Percentiles rank a stretch among this genome's conserved stretches.
These are phyloP conservation scores for Dentipellis sp. DNA, from an alignment of 768 basidiomycete species.

Conservation along the genomic window DNA sequence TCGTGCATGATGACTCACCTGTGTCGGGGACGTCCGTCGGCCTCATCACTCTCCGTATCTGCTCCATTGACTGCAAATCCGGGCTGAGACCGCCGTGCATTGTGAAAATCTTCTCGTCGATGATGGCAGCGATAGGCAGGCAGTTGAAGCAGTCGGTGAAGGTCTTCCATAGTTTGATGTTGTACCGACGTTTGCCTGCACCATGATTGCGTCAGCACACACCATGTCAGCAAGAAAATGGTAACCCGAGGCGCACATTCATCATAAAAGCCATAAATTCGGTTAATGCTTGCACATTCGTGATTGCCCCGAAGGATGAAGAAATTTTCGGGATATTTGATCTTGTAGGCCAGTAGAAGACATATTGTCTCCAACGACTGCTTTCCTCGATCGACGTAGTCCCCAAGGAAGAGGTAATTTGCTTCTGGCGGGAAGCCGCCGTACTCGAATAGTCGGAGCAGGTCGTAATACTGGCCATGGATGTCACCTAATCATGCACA, in stretches of 20 bases:
- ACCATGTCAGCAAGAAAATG: conserved; percentile 13
- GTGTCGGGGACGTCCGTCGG: conserved; percentile 99
- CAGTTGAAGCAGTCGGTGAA: conserved; percentile 99
- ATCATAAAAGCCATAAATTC: conserved; percentile 99
- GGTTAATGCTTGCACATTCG: conserved; percentile 98
- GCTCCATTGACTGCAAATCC: conserved; percentile 98
- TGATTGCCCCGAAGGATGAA: conserved; percentile 99
- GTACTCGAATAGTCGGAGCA: conserved; percentile 96
- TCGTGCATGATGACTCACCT: conserved; percentile 38
- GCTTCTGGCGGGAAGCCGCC: conserved; percentile 99
- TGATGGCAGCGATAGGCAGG: conserved; percentile 96
- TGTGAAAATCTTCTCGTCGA: conserved; percentile 99
- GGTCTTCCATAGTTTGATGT: conserved; percentile 99
- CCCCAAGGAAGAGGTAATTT: conserved; percentile 99
- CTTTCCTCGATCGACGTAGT: conserved; percentile 99
- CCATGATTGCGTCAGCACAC: not conserved
- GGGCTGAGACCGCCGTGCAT: conserved; percentile 99
- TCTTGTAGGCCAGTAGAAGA: conserved; percentile 97
- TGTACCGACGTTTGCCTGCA: conserved; percentile 97
- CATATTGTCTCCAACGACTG: conserved; percentile 99
- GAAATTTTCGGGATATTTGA: conserved; percentile 99
- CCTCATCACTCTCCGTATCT: conserved; percentile 98
- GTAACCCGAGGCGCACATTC: conserved; percentile 63
- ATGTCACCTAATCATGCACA: conserved; percentile 67
- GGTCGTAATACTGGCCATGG: conserved; percentile 98